Evolutionary conservation across 257 asterid species (phyloP).

Genomic region (Nicotiana tomentosiformis): DNA sequence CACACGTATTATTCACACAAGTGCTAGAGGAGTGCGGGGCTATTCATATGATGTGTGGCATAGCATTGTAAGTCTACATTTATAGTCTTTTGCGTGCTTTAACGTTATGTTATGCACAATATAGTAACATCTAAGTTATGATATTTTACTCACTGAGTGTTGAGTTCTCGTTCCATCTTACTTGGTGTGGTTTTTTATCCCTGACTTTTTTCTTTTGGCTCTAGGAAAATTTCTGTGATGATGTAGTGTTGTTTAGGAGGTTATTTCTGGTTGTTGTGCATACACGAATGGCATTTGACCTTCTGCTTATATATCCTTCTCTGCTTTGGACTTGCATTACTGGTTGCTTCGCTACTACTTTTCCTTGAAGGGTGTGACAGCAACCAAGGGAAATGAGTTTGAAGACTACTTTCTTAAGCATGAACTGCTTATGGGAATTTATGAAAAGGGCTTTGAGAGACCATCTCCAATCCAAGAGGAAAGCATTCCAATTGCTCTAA

Average conservation of each 20-base stretch:
- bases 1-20: neutral
- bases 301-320: neutral
- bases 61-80: neutral
- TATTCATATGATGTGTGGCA: neutral
- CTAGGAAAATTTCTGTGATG: neutral
- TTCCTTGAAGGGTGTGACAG: constrained; percentile 72
- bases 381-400: constrained; percentile 86
- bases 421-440: constrained; percentile 91
- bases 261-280: constrained; percentile 1
- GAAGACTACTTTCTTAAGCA: constrained; percentile 89
- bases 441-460: constrained; percentile 91
- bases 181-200: neutral
- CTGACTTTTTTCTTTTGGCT: neutral
- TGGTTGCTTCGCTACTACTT: neutral
- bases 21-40: neutral
- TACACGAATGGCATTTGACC: neutral
- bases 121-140: neutral
- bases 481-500: constrained; percentile 88
- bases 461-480: constrained; percentile 97
- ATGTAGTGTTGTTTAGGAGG: neutral
- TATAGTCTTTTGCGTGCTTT: neutral
- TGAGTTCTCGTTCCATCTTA: neutral
- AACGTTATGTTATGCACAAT: neutral
- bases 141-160: neutral
- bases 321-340: neutral